phyloP scores from a whole-genome alignment of 208 protist genomes.

The Leptomonas pyrrhocoris region DNA sequence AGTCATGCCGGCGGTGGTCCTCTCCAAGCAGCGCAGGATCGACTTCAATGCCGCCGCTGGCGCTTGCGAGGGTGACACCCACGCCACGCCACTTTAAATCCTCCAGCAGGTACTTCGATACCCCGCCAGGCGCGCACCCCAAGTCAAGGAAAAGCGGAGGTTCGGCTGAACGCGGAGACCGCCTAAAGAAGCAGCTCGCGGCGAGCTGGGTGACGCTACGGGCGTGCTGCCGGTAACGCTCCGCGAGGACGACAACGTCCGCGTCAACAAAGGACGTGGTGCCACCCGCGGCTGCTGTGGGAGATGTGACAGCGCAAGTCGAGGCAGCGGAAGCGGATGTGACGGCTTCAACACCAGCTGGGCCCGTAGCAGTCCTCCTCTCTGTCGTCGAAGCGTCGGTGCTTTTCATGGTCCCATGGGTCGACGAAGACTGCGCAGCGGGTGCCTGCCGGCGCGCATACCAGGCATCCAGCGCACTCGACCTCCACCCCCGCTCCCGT shows the following conservation, averaged over 20 bases:
- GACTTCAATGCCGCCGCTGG: constrained; percentile 61
- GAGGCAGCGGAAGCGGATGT: no score
- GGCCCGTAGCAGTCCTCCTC: background rate
- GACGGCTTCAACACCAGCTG: no score
- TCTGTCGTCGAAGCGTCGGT: background rate
- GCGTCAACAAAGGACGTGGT: constrained; percentile 49
- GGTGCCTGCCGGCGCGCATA: constrained; percentile 38
- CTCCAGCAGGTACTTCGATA: constrained; percentile 66
- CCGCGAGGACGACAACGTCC: constrained; percentile 46
- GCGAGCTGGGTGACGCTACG: constrained; percentile 36
- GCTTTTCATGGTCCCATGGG: background rate
- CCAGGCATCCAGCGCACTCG: constrained; percentile 65
- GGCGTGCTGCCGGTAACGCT: constrained; percentile 68
- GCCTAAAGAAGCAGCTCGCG: constrained; percentile 22
- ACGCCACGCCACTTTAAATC: constrained; percentile 70
- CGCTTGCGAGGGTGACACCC: constrained; percentile 60
- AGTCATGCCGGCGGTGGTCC: constrained; percentile 5
- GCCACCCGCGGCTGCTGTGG: constrained; percentile 5
- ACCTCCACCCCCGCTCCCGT: constrained; percentile 61
- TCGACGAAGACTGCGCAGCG: background rate
- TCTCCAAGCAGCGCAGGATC: constrained; percentile 29
- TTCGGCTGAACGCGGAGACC: background rate
- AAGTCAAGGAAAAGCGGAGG: constrained; percentile 68
- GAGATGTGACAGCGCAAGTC: background rate
- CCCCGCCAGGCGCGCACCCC: constrained; percentile 72